Base-by-base conservation (phyloP, 2,329 filamentous ascomycete species). In the Aspergillus ruber region DNA sequence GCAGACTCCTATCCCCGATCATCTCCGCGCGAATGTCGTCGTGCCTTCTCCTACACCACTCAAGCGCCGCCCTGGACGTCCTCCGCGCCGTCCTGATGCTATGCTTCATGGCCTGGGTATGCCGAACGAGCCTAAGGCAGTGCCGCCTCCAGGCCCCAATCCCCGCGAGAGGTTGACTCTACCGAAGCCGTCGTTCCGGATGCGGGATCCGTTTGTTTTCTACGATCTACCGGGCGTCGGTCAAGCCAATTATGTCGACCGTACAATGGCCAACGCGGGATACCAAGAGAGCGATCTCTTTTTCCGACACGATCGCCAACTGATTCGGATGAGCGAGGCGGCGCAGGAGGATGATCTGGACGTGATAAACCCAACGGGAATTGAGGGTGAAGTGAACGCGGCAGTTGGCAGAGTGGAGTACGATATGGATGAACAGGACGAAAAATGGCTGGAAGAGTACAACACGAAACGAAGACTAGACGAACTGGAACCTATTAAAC, bases 361-460 rank as follows among this genome's bases (percentile, higher is more conserved):
- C 51, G 66, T 81, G 43, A 75, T 70, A 44, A 70, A 75, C 20
- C 70, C 73, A 17, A 62, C 77, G 15, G 80, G 78, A 52, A 73
- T 73, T 15, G 85, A 87, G 43, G 79, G 77, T 7, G 84, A 87
- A 41, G 64, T 71, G 5, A 74, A 78, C 45, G 67, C 72, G 25
- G 70, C 73, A 4, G 79, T 94, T 35, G 88, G 89, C 10, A 84
- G 88, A 48, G 93, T 98, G 17, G 93, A 98, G 65, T 98, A 98
- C 66, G 93, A 98, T 67, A 98, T 98, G 93, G 93, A 98, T 63
- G 93, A 98, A 69, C 93, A 98, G 63, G 93, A 98, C 66, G 90
- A 95, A 56, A 89, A 90, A 72, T 98, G 93, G 93, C 75, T 98
- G 21, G 86, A 93, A 57, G 81, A 83, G 35, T 82, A 91, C 64